A percentile compares a stretch with the other conserved stretches of the same genome.
These are phyloP conservation scores for Ceratocystis diversiconidia DNA, from an alignment of 2,329 filamentous ascomycete genomes.

Conservation along the genomic window DNA sequence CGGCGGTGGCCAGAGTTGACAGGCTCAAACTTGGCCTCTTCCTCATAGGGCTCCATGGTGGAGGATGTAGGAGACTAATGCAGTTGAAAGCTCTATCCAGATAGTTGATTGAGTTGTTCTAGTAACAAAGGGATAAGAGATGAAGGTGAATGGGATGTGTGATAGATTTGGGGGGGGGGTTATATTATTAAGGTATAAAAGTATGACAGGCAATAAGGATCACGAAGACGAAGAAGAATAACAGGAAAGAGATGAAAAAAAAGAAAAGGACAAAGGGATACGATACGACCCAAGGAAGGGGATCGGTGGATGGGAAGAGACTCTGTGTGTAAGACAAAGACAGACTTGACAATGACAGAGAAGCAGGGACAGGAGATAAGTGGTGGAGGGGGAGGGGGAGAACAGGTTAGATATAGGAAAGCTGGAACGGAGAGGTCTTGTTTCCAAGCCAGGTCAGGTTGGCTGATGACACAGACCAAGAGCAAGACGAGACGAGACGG, in stretches of 20 bases:
- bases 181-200: conserved; percentile 4
- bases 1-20: background rate
- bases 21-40: conserved; percentile 7
- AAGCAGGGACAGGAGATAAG: background rate
- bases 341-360: background rate
- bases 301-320: background rate
- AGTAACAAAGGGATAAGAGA: background rate
- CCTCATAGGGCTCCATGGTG: conserved; percentile 1
- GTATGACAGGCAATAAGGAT: too few relatives aligned
- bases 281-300: background rate
- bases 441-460: too few relatives aligned
- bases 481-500: too few relatives aligned
- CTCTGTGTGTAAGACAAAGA: background rate
- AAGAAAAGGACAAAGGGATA: background rate
- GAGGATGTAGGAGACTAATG: background rate
- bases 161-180: background rate
- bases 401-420: background rate
- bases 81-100: background rate
- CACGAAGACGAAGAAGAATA: background rate
- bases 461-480: too few relatives aligned
- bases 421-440: background rate
- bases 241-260: background rate
- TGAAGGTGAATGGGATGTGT: background rate
- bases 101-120: too few relatives aligned
- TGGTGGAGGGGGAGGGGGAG: background rate